Base-by-base conservation (phyloP, 2,329 filamentous ascomycete species). In the Akanthomyces dipterigenus region DNA sequence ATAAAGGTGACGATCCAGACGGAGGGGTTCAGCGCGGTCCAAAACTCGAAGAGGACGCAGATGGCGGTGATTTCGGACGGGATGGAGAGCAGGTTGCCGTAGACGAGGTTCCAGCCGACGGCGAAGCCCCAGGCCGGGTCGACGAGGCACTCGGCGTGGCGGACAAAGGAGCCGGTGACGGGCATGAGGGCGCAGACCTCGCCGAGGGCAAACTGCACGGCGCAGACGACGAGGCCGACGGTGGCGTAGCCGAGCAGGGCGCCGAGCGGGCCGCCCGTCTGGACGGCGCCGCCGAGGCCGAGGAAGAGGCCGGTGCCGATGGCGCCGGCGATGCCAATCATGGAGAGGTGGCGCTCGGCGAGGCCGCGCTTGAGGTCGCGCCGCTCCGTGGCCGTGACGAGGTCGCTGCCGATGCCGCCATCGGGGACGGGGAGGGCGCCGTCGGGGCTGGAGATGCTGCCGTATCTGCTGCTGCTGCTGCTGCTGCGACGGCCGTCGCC, bases 291-390 rank as follows among this genome's bases (percentile, higher is more conserved):
- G 65, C 83, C 83, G 38, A 84, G 80, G 20, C 83, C 82, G 42
- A 86, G 80, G 69, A 86, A 86, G 55, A 86, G 77, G 60, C 83
- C 83, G 53, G 83, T 84, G 65, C 83, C 83, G 63, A 86, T 85
- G 63, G 82, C 80, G 58, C 83, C 83, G 56, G 83, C 83, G 61
- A 87, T 84, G 66, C 81, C 83, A 64, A 86, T 78, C 82, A 86
- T 85, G 65, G 83, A 82, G 64, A 87, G 75, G 70, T 86, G 83
- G 58, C 82, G 78, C 51, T 63, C 56, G 7, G 7, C 77, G 60
- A 85, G 76, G 22, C 76, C 76, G 62, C 78, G 77, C 67, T 75
- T 75, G 59, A 83, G 75, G 64, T 77, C 74, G 60, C 76, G 77
- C 59, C 78, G 74, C 70, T 87, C 84, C 66, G 74, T 70, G 45